A percentile compares a stretch with the other conserved stretches of the same genome.
These are phyloP conservation scores for Starmerella cellae DNA, from an alignment of 805 yeast species.

Conservation along the genomic window DNA sequence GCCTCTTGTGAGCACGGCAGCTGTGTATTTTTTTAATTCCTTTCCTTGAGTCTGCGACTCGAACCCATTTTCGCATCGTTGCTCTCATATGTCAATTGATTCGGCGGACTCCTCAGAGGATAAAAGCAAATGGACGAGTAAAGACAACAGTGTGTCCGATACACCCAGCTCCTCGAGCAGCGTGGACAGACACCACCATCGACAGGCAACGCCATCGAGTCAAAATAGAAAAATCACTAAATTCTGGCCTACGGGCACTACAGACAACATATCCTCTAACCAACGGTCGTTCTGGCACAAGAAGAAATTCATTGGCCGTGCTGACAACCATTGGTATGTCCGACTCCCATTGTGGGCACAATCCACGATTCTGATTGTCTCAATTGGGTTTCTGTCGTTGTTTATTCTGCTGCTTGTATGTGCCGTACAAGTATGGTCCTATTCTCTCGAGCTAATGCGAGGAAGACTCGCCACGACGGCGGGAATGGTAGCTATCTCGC, in stretches of 20 bases:
- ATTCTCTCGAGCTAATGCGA: slow-evolving; percentile 13
- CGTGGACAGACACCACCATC: too few species aligned
- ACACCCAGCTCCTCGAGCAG: too few species aligned
- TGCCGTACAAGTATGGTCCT: slow-evolving; percentile 16
- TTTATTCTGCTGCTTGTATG: slow-evolving; percentile 10
- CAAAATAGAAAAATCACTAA: neutral
- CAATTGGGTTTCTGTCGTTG: slow-evolving; percentile 15
- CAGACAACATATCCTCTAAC: neutral
- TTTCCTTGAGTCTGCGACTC: too few species aligned
- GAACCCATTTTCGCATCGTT: too few species aligned
- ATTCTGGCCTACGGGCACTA: neutral
- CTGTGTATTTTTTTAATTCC: too few species aligned
- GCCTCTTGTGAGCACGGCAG: too few species aligned
- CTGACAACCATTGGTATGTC: slow-evolving; percentile 14
- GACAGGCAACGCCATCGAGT: too few species aligned
- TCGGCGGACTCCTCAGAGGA: neutral
- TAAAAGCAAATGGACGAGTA: neutral
- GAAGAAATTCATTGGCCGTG: neutral
- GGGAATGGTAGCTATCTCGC: slow-evolving; percentile 15
- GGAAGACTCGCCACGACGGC: slow-evolving; percentile 15
- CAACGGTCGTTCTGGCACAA: neutral
- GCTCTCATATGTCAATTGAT: neutral
- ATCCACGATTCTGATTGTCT: slow-evolving; percentile 14
- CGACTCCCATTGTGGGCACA: slow-evolving; percentile 19
- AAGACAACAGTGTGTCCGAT: too few species aligned